Base-by-base conservation (phyloP, 2,329 filamentous ascomycete species). In the Stemphylium vesicarium region DNA sequence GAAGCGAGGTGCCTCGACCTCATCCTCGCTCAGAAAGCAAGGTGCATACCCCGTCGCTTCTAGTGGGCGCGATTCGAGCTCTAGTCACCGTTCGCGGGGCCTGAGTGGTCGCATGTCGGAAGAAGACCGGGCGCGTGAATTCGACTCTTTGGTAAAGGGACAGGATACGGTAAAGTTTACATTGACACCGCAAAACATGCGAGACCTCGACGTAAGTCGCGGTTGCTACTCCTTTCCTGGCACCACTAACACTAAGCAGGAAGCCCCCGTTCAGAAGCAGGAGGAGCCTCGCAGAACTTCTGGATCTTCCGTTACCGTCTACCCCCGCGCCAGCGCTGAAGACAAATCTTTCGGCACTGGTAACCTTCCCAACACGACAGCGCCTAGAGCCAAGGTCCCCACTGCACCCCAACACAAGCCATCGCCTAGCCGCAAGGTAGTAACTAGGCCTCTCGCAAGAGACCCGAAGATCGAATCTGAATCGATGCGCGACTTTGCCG, bases 401-500 rank as follows among this genome's bases (percentile, higher is more conserved):
- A 59, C 55, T 24, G 44, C 56, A 29, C 11, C 61, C 12, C 50
- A 50, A 4, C 62, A 65, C 35, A 67, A 62, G 49, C 62, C 69
- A 15, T 67, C 68, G 13, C 64, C 66, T 11, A 65, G 63, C 48
- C 60, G 64, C 15, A 70, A 68, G 48, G 60, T 65, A 1, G 59
- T 71, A 4, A 61, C 57, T n/a, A 66, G 71, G 39, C 68, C 68
- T 8, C 75, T 60, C 53, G 86, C 92, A 20, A 85, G 92, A 59
- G 92, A 96, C 62, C 87, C 92, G 1, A 84, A 89, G 57, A 80
- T 90, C 8, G 82, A 86, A 9, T 81, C 82, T 4, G 89, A 93
- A 58, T 91, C 91, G 0, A 85, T 89, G 8, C 82, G 87, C 40
- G 93, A 96, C 66, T 91, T 97, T 77, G 90, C 92, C 18, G 89